A percentile compares a stretch with the other conserved stretches of the same genome.
These are phyloP conservation scores for Macrolepiota dolichaula DNA, from an alignment of 768 basidiomycete genomes.

Conservation along the genomic window DNA sequence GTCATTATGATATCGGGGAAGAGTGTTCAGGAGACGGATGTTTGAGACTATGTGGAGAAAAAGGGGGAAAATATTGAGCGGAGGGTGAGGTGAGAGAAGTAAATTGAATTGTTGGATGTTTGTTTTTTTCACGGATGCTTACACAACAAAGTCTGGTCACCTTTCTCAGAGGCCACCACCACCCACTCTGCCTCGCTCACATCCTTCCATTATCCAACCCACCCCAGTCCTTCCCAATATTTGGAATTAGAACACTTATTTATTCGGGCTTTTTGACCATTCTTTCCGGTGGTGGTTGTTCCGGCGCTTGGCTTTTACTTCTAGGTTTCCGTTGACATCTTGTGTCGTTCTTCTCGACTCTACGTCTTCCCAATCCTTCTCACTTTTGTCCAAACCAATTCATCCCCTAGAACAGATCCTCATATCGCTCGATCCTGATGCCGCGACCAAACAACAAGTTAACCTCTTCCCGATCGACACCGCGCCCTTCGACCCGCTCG, in stretches of 20 bases:
- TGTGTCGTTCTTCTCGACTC: not conserved
- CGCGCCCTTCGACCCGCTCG: conserved; percentile 10
- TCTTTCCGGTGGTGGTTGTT: not conserved
- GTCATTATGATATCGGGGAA: not conserved
- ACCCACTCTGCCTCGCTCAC: not conserved
- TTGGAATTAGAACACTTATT: not conserved
- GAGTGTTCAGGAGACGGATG: not conserved
- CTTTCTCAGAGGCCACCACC: conserved; percentile 11
- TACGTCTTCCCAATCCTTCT: not conserved
- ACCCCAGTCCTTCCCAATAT: not conserved
- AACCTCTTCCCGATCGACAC: conserved; percentile 7
- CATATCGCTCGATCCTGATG: not conserved
- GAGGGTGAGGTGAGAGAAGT: not conserved
- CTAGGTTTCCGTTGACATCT: not conserved
- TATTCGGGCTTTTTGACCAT: not conserved
- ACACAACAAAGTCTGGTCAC: conserved; percentile 7
- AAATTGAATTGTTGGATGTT: conserved; percentile 10
- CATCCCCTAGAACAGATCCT: not conserved
- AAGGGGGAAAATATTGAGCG: not conserved
- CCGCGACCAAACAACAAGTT: not conserved
- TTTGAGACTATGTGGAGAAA: not conserved
- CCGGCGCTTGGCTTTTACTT: not conserved
- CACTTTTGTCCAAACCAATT: not conserved
- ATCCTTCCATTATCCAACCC: not conserved
- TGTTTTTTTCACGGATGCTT: conserved; percentile 6